Conservation (phyloP, 23 red algal genomes). For the Agarophyton chilense region DNA sequence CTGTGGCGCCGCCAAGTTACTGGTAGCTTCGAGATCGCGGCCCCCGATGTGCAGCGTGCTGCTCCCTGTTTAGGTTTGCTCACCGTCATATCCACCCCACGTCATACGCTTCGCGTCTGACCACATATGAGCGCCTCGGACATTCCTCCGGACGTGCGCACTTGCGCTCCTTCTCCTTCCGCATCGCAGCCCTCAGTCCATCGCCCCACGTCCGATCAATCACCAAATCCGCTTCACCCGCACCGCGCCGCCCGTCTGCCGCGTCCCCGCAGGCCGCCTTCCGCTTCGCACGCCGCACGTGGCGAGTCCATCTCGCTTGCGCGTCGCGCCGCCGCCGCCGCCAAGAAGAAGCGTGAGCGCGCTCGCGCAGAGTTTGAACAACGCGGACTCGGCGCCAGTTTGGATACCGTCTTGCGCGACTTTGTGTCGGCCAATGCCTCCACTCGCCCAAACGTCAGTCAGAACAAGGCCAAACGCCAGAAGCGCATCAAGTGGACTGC, state of each 20-base stretch:
- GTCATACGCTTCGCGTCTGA: neutral
- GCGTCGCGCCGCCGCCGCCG: conserved; percentile 44
- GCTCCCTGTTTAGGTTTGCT: neutral
- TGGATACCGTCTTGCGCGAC: neutral
- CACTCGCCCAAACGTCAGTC: conserved; percentile 50
- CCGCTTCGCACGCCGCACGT: conserved; percentile 5
- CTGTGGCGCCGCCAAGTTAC: neutral
- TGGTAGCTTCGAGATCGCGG: neutral
- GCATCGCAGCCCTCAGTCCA: neutral
- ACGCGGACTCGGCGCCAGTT: neutral
- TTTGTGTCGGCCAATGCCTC: conserved; percentile 25
- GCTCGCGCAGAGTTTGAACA: conserved; percentile 48
- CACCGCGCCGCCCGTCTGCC: neutral
- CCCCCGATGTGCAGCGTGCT: neutral
- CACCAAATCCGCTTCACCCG: neutral
- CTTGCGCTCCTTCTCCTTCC: neutral
- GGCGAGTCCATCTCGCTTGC: conserved; percentile 61
- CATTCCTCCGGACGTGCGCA: conserved; percentile 4
- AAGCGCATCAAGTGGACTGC: conserved; percentile 58
- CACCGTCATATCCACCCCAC: conserved; percentile 1
- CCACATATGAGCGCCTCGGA: conserved; percentile 28
- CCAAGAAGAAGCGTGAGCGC: conserved; percentile 43
- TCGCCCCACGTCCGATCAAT: neutral
- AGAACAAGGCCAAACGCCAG: conserved; percentile 46
- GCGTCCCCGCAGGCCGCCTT: neutral